Percentiles rank a stretch among this genome's conserved stretches.
These are phyloP conservation scores for Agrocybe pediades DNA, from an alignment of 768 basidiomycete genomes.

Conservation along the genomic window DNA sequence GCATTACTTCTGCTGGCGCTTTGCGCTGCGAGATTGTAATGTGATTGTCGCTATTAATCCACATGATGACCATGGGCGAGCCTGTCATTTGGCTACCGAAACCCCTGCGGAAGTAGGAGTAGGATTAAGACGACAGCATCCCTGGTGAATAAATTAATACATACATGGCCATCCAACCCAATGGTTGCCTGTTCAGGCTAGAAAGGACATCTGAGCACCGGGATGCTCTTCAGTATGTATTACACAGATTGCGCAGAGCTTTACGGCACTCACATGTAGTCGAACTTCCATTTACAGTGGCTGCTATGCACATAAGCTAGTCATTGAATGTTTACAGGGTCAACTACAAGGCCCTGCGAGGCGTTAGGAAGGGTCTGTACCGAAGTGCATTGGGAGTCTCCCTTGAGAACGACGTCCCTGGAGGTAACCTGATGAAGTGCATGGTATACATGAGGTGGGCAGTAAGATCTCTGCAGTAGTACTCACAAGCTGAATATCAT, in stretches of 20 bases:
- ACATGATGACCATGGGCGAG: conserved; percentile 73
- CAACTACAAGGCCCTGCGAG: not conserved
- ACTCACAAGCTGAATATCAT: not conserved
- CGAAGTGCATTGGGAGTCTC: not conserved
- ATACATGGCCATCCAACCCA: conserved; percentile 68
- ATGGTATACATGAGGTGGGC: not conserved
- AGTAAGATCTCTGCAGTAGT: not conserved
- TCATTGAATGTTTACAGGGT: conserved; percentile 30
- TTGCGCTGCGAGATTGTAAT: conserved; percentile 69
- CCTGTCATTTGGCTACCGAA: conserved; percentile 58
- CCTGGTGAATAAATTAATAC: conserved; percentile 15
- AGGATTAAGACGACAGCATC: not conserved
- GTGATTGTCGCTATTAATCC: conserved; percentile 62
- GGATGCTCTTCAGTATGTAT: not conserved
- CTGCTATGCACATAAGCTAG: conserved; percentile 45
- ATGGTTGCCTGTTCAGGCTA: conserved; percentile 35
- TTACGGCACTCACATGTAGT: conserved; percentile 39
- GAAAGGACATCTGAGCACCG: conserved; percentile 45
- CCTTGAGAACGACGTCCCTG: not conserved
- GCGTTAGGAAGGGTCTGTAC: not conserved
- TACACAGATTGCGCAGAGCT: not conserved
- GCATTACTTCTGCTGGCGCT: conserved; percentile 54
- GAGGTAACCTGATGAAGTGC: not conserved
- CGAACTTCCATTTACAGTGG: conserved; percentile 43
- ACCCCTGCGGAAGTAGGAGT: conserved; percentile 44